Base-by-base conservation (phyloP, 495 filamentous ascomycete genomes). In the Penicillium silybi region DNA sequence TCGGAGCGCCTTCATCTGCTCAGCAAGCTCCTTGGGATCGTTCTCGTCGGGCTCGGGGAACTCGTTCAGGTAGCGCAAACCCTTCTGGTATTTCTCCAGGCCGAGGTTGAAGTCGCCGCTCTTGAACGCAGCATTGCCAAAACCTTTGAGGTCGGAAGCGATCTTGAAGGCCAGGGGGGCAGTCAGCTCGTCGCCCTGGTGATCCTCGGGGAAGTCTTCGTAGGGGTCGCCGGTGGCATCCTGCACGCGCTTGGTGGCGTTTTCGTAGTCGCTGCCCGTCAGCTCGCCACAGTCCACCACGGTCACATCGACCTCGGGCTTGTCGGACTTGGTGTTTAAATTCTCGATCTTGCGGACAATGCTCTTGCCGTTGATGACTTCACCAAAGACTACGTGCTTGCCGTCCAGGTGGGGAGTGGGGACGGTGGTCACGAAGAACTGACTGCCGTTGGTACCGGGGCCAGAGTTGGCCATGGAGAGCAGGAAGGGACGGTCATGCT, bases 391-490 rank as follows among this genome's bases (percentile, higher is more conserved):
- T 16, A 80, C 93, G 73, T 99, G 93, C 76, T 97, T 99, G 62
- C 84, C 81, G 67, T 99, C 90, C 11, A 99, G 82, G 69, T 98
- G 93, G 23, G 92, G 90, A 2, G 93, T 99, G 8, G 82, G 77
- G 41, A 95, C 88, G 19, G 95, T 97, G 29, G 93, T 99, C 52
- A 97, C 74, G 79, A 99, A 99, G 83, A 99, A 99, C 68, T 99
- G 93, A 39, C 86, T 90, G 55, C 93, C 93, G 67, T 99, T 99
- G 71, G 93, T 97, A 50, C 76, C 77, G 41, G 92, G 90, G 41
- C 93, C 93, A 53, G 93, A 92, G 70, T 98, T 98, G 52, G 93
- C 93, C 93, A 98, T 98, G 58, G 87, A 92, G 41, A 98, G 79
- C 53, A 98, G 75, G 77, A 97, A 96, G 0, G 93, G 91, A 57